Percentiles rank a stretch among this genome's conserved stretches.
phyloP scores from a whole-genome alignment of 305 asterid genomes.

The Solanum hybrid region DNA sequence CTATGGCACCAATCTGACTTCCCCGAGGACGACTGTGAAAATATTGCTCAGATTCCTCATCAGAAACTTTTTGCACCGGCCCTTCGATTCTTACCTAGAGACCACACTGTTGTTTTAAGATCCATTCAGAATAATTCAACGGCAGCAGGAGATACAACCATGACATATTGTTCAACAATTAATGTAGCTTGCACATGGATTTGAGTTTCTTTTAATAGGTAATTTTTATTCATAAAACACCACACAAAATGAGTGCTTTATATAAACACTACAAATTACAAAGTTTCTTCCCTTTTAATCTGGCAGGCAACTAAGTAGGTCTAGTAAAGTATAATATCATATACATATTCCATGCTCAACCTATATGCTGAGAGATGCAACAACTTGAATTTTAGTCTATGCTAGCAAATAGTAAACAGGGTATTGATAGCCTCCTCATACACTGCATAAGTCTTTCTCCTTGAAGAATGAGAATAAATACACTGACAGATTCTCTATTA shows the following conservation, averaged over 20 bases:
- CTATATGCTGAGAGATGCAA: not conserved
- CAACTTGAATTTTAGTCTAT: not conserved
- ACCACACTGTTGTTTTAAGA: conserved; percentile 1
- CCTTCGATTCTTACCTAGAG: conserved; percentile 93
- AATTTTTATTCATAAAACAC: not conserved
- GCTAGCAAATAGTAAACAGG: not conserved
- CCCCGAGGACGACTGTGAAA: conserved; percentile 96
- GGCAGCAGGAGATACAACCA: not conserved
- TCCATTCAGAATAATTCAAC: not conserved
- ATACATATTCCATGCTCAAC: not conserved
- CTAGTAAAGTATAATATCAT: not conserved
- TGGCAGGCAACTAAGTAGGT: not conserved
- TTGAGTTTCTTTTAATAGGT: not conserved
- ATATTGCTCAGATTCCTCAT: conserved; percentile 79
- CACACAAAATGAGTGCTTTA: not conserved
- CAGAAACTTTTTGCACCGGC: conserved; percentile 68
- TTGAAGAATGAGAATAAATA: not conserved
- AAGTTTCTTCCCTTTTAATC: not conserved
- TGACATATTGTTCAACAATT: not conserved
- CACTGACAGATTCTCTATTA: not conserved
- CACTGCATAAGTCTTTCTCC: not conserved
- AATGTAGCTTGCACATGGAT: not conserved
- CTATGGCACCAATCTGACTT: conserved; percentile 93
- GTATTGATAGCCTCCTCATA: not conserved
- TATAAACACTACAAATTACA: not conserved